Conservation (phyloP, 495 filamentous ascomycete genomes). For the Penicillium canescens region DNA sequence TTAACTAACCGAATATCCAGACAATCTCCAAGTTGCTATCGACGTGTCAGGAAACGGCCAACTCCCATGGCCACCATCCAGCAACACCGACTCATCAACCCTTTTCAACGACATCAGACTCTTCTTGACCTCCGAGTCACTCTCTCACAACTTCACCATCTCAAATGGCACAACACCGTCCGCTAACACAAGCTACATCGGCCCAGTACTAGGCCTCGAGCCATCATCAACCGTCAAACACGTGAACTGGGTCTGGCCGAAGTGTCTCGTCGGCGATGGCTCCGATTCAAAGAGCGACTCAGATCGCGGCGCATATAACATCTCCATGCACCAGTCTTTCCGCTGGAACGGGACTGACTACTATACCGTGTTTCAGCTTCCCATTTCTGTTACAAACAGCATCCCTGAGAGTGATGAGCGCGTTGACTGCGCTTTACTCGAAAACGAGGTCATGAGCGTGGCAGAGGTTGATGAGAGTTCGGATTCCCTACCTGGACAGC, state of each 20-base stretch:
- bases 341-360: constrained; percentile 59
- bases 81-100: constrained; percentile 39
- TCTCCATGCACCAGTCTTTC: constrained; percentile 69
- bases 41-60: constrained; percentile 66
- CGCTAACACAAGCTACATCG: constrained; percentile 55
- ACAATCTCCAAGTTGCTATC: constrained; percentile 63
- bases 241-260: constrained; percentile 67
- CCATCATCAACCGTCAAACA: constrained; percentile 67
- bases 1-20: constrained; percentile 25
- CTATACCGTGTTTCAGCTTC: constrained; percentile 69
- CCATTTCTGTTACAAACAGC: constrained; percentile 65
- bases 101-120: constrained; percentile 63
- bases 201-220: constrained; percentile 61
- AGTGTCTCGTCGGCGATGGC: constrained; percentile 62
- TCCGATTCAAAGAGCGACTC: constrained; percentile 19
- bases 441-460: constrained; percentile 17
- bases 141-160: constrained; percentile 66
- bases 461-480: constrained; percentile 16
- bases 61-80: constrained; percentile 55
- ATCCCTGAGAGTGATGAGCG: constrained; percentile 36
- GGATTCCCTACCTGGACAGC: constrained; percentile 20
- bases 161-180: constrained; percentile 56
- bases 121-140: constrained; percentile 62
- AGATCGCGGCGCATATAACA: constrained; percentile 48
- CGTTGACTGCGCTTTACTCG: constrained; percentile 17